Evolutionary conservation across 345 rosid genomes (phyloP).

Genomic region (Rhodomyrtus tomentosa): DNA sequence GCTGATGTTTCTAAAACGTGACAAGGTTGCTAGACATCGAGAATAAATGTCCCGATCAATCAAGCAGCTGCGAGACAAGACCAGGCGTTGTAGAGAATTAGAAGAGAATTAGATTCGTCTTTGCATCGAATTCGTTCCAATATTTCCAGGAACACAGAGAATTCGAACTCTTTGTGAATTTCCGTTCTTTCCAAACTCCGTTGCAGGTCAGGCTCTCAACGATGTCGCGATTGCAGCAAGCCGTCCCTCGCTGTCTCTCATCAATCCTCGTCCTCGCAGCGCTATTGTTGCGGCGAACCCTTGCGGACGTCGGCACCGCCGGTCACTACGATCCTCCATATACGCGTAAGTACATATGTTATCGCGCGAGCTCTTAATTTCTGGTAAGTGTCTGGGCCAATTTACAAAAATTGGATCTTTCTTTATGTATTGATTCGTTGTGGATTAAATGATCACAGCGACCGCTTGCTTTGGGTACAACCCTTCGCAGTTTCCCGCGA

Average conservation of each 20-base stretch:
- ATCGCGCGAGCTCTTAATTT: neutral
- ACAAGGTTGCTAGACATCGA: neutral
- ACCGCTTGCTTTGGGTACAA: conserved; percentile 41
- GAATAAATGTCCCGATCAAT: neutral
- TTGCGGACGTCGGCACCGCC: conserved; percentile 28
- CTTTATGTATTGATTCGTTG: neutral
- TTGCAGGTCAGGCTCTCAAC: neutral
- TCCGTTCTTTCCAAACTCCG: neutral
- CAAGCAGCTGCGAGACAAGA: neutral
- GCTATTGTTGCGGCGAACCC: neutral
- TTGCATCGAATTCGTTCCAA: neutral
- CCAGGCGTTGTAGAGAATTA: neutral
- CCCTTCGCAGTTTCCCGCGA: conserved; percentile 29
- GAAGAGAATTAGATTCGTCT: neutral
- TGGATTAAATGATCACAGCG: conserved; percentile 13
- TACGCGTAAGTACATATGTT: conserved; percentile 17
- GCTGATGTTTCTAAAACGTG: neutral
- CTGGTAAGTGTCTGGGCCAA: rapidly evolving
- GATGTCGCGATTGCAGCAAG: neutral
- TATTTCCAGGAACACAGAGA: neutral
- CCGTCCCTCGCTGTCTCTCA: neutral
- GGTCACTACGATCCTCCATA: conserved; percentile 30
- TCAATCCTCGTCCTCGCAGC: neutral
- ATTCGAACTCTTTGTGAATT: neutral
- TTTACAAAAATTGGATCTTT: neutral